phyloP scores from a whole-genome alignment of 2,329 filamentous ascomycete species.

The Sarocladium strictum region DNA sequence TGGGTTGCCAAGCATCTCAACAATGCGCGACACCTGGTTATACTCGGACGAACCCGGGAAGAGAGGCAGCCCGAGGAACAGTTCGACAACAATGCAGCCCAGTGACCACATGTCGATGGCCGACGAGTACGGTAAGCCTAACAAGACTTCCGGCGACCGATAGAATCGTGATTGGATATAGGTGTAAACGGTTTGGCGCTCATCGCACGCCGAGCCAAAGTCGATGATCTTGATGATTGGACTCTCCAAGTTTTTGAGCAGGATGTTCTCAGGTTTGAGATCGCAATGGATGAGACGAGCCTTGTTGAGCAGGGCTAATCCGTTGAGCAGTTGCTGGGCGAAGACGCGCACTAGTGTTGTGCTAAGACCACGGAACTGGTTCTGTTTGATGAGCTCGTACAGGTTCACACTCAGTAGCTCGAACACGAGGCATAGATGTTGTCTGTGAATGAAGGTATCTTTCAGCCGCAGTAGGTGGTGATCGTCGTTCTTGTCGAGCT shows the following conservation, averaged over 20 bases:
- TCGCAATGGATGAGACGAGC: constrained; percentile 96
- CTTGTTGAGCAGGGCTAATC: constrained; percentile 87
- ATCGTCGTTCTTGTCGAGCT: constrained; percentile 98
- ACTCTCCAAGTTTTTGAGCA: constrained; percentile 96
- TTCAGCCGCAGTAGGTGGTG: constrained; percentile 92
- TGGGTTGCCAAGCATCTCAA: constrained; percentile 94
- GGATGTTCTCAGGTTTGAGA: constrained; percentile 94
- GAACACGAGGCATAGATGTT: constrained; percentile 94
- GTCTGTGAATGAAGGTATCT: constrained; percentile 95
- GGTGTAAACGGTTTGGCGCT: constrained; percentile 96
- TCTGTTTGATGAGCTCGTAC: constrained; percentile 98
- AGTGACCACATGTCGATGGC: constrained; percentile 99
- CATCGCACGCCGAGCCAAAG: constrained; percentile 96
- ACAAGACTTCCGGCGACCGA: constrained; percentile 87
- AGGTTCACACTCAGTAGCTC: constrained; percentile 95
- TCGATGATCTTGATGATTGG: constrained; percentile 99
- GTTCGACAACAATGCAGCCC: constrained; percentile 94
- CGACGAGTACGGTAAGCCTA: constrained; percentile 95
- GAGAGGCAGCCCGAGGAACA: constrained; percentile 88
- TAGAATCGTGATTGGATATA: constrained; percentile 99
- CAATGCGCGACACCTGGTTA: constrained; percentile 94
- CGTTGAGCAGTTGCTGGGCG: constrained; percentile 92
- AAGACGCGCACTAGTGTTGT: constrained; percentile 96
- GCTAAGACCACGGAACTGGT: constrained; percentile 94
- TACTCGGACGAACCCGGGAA: constrained; percentile 98